Base-by-base conservation (phyloP, 495 filamentous ascomycete genomes). In the Penicillium coffeae region DNA sequence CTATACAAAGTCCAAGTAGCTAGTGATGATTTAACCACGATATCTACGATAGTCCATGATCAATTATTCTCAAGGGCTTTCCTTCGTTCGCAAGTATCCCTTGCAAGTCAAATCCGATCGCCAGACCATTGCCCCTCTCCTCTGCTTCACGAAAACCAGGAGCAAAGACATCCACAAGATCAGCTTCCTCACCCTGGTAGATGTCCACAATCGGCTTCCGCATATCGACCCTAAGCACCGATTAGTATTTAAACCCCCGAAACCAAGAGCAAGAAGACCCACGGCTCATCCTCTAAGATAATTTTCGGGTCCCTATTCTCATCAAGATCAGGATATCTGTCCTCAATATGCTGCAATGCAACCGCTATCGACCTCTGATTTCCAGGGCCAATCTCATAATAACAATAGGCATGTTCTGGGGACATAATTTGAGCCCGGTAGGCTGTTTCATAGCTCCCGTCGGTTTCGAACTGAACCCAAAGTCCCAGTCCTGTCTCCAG, bases 401-500 rank as follows among this genome's bases (percentile, higher is more conserved):
- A 50, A 42, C 12, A 25, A 16, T 38, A 16, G 20, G 47, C 27
- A 42, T 33, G 30, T n/a, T 50, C 47, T 21, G 18, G 10, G 30
- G 20, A 33, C 27, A 50, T 37, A 1, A 50, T 50, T 43, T 50
- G 47, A 21, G 15, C 47, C 33, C 47, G 39, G 27, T 22, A 45
- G 18, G 42, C 42, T 22, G 2, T 46, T 36, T 25, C 10, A 20
- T 25, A 40, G 12, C n/a, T 45, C 13, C 49, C 49, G 16, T 51
- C 45, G 3, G 13, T 51, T n/a, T 33, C 18, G 20, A 45, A 51
- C 16, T 51, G 15, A 46, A 46, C 49, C 49, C 49, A 51, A 37
- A 51, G 42, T 2, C 49, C 21, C 2, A 51, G 37, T 46, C 42
- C 48, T 3, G 48, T 51, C 48, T 51, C 48, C 15, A 51, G 48